Conservation (phyloP, 192 early-diverging fungal species). For the Coemansia sp. region DNA sequence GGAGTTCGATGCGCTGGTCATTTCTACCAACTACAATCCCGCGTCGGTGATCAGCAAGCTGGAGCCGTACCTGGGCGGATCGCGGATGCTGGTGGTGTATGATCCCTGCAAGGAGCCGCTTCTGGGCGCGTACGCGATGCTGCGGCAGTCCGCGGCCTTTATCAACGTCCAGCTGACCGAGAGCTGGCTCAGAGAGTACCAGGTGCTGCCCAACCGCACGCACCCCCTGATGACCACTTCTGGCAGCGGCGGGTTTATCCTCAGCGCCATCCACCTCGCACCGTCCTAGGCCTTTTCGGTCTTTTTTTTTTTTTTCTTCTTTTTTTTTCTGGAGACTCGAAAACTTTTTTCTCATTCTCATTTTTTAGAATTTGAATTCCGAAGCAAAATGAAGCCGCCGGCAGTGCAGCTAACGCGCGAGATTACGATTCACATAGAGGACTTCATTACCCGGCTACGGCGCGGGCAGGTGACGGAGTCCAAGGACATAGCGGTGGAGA, state of each 20-base stretch:
- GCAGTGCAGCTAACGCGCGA: constrained; percentile 23
- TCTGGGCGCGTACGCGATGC: constrained; percentile 60
- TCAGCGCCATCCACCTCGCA: constrained; percentile 61
- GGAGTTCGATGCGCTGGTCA: constrained; percentile 71
- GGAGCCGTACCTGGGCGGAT: constrained; percentile 72
- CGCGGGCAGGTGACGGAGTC: constrained; percentile 70
- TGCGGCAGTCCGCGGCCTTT: constrained; percentile 67
- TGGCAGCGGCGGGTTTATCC: constrained; percentile 68
- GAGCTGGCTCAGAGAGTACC: constrained; percentile 87
- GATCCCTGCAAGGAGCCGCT: constrained; percentile 65
- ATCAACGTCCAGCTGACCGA: constrained; percentile 86
- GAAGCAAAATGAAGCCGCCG: neutral
- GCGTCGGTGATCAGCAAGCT: constrained; percentile 72
- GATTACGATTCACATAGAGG: constrained; percentile 36
- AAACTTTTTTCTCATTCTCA: neutral
- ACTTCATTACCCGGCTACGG: constrained; percentile 57
- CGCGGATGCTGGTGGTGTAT: constrained; percentile 83
- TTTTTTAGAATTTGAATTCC: neutral
- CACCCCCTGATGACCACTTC: constrained; percentile 78
- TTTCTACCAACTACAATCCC: constrained; percentile 76
- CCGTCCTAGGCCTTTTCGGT: neutral
- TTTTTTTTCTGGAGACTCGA: neutral
- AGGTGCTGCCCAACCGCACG: constrained; percentile 75
- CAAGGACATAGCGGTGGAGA: constrained; percentile 66
- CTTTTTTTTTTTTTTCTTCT: neutral